Percentiles rank a stretch among this genome's conserved stretches.
Conservation (phyloP, 306 rosid species). For the Cajanus cajan region DNA sequence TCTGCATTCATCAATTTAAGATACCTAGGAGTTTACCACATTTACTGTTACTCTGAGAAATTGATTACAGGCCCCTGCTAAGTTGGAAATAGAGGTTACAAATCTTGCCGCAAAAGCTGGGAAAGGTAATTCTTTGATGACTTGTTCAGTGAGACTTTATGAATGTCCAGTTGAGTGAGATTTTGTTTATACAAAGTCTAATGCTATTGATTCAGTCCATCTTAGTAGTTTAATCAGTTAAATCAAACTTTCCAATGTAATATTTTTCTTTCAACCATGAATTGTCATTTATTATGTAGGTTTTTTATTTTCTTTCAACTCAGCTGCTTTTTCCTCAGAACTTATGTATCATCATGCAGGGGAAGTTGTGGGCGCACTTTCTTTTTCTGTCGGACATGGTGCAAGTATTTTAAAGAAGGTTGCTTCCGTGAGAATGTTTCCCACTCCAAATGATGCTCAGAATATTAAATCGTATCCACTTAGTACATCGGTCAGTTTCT, state of each 20-base stretch:
- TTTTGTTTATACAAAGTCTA: slow-evolving; percentile 8
- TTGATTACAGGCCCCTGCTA: slow-evolving; percentile 73
- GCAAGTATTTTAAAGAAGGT: slow-evolving; percentile 65
- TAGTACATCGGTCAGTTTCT: slow-evolving; percentile 59
- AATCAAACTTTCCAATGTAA: not conserved
- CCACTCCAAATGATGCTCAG: slow-evolving; percentile 55
- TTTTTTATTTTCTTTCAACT: slow-evolving; percentile 6
- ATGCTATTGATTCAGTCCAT: slow-evolving; percentile 4
- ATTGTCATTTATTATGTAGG: not conserved
- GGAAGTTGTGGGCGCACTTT: slow-evolving; percentile 88
- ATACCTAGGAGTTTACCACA: not conserved
- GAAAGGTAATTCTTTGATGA: slow-evolving; percentile 58
- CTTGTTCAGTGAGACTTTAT: slow-evolving; percentile 1
- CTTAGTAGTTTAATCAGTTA: not conserved
- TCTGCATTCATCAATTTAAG: not conserved
- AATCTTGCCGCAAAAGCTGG: slow-evolving; percentile 98
- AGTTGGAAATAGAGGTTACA: slow-evolving; percentile 93
- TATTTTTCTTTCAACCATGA: not conserved
- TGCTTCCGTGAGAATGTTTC: slow-evolving; percentile 72
- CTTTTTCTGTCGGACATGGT: slow-evolving; percentile 80
- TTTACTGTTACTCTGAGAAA: slow-evolving; percentile 22
- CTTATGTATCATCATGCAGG: slow-evolving; percentile 46
- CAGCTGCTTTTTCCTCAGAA: slow-evolving; percentile 19
- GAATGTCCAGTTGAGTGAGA: not conserved
- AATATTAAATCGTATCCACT: slow-evolving; percentile 59